phyloP scores from a whole-genome alignment of 225 moss, liverwort and hornwort genomes.

The Bryum argenteum region DNA sequence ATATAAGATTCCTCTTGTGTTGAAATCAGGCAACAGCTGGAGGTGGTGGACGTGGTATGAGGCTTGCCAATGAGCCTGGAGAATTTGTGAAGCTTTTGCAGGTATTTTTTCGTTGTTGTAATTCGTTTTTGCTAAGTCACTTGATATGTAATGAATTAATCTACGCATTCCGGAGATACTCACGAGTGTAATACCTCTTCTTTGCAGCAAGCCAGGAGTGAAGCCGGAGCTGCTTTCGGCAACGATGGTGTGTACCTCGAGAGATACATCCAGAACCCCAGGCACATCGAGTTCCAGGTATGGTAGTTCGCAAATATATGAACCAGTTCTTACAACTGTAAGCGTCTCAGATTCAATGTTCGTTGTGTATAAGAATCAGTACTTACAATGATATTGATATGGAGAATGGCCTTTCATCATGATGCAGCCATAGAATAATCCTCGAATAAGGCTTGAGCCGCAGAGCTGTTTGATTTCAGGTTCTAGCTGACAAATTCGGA shows the following conservation, averaged over 20 bases:
- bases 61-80: slow-evolving; percentile 84
- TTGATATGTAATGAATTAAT: too few relatives aligned
- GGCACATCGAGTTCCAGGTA: slow-evolving; percentile 93
- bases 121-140: background rate
- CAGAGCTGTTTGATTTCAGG: slow-evolving; percentile 46
- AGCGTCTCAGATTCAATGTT: background rate
- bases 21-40: slow-evolving; percentile 77
- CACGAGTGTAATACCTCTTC: background rate
- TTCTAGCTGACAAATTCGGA: slow-evolving; percentile 80
- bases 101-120: slow-evolving; percentile 34
- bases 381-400: too few relatives aligned
- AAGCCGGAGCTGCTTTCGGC: slow-evolving; percentile 92
- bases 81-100: slow-evolving; percentile 89
- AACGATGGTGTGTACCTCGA: slow-evolving; percentile 92
- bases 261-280: slow-evolving; percentile 77
- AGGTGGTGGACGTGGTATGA: slow-evolving; percentile 96
- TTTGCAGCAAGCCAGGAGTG: slow-evolving; percentile 88
- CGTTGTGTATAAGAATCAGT: too few relatives aligned
- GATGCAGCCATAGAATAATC: too few relatives aligned
- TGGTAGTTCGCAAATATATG: background rate
- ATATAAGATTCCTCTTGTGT: background rate
- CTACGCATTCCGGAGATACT: too few relatives aligned
- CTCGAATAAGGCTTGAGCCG: too few relatives aligned
- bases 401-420: too few relatives aligned
- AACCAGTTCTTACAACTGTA: background rate